Base-by-base conservation (phyloP, 1,139 yeast genomes). In the Insectozyma bohioensis region DNA sequence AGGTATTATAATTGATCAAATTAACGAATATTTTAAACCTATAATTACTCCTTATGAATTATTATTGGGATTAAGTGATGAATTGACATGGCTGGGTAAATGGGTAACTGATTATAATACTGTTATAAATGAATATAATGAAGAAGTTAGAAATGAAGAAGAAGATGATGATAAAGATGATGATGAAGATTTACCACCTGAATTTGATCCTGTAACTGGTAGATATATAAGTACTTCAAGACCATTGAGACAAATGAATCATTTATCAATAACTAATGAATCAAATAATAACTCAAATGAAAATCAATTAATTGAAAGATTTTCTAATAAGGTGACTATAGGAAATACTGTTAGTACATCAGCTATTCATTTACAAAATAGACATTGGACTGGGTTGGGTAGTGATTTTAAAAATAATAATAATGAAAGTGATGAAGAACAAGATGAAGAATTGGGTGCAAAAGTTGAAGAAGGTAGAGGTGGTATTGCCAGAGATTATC, bases 1-100 rank as follows among this genome's bases (percentile, higher is more conserved):
- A 37, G 97, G 98, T 4, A 82, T 92, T 12, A 80, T 92, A 26
- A 60, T 90, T 18, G 95, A 88, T 54, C 80, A 81, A 40, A 64
- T 63, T 25, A 80, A 75, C 40, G 96, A 90, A 40, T 92, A 83
- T 52, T 87, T 78, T 62, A 87, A 83, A 55, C 97, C 97, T 1
- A 84, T 92, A 8, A 77, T 92, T 10, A 92, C 98, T 0, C 98
- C 98, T 0, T 92, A 85, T 56, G 99, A 92, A 55, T 64, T 94
- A 33, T 72, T 82, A 33, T 60, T 92, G 52, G 95, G 97, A 0
- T 64, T 94, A 38, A 73, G 75, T 41, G 79, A 76, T 18, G 88
- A 84, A 39, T 68, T 86, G 15, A 67, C 78, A 2, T 90, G 97
- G 97, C 81, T 92, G 0, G 97, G 97, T 1, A 73, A 84, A 47